These are phyloP conservation scores for Xylariales sp. DNA, from an alignment of 2,329 filamentous ascomycete species.

Conservation along the genomic window DNA sequence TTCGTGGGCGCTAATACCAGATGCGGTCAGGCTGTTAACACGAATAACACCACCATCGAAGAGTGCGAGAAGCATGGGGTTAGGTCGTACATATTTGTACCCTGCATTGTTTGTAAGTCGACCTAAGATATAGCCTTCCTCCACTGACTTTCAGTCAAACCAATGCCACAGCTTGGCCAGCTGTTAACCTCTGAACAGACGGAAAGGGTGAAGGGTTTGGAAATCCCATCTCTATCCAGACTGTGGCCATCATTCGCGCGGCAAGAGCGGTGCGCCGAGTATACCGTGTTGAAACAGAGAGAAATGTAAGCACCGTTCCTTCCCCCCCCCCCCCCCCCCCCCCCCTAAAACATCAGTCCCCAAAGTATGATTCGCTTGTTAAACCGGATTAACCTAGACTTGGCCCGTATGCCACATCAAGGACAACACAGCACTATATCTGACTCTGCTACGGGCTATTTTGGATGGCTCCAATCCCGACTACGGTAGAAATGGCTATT, in stretches of 20 bases:
- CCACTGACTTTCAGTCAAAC: no score
- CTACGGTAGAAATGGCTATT: conserved; percentile 42
- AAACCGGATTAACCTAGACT: conserved; percentile 20
- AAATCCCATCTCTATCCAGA: conserved; percentile 29
- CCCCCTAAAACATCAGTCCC: not conserved
- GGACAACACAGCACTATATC: conserved; percentile 42
- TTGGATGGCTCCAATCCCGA: conserved; percentile 29
- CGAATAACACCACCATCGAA: conserved; percentile 40
- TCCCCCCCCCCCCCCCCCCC: not conserved
- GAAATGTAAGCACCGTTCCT: conserved; percentile 3
- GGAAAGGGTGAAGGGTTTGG: conserved; percentile 45
- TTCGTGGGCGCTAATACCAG: no score
- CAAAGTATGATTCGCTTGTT: not conserved
- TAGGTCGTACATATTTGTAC: conserved; percentile 46
- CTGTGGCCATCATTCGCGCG: conserved; percentile 19
- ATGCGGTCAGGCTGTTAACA: conserved; percentile 32
- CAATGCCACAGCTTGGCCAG: no score
- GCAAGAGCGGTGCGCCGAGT: conserved; percentile 34
- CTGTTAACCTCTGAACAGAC: conserved; percentile 15
- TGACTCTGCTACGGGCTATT: conserved; percentile 39
- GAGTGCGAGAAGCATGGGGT: conserved; percentile 35
- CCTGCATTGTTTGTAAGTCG: conserved; percentile 45
- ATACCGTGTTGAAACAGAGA: conserved; percentile 29
- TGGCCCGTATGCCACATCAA: conserved; percentile 51
- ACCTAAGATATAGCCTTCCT: no score